Conservation (phyloP, 2,329 filamentous ascomycete genomes). For the Periconia macrospinosa region DNA sequence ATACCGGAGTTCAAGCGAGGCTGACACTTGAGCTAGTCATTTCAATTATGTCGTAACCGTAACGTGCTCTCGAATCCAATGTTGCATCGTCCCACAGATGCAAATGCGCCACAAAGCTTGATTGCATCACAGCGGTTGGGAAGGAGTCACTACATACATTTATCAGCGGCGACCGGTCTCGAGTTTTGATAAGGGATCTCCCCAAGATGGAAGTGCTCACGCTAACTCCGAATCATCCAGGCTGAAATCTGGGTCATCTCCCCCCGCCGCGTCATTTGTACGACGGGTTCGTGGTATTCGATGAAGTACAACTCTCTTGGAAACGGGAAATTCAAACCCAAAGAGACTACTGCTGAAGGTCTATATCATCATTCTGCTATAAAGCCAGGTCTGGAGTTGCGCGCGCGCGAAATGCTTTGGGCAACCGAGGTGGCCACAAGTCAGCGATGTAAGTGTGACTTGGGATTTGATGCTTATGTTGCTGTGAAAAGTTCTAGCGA, state of each 20-base stretch:
- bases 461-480: background rate
- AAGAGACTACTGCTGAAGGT: slow-evolving; percentile 6
- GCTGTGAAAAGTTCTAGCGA: background rate
- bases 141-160: background rate
- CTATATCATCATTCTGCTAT: background rate
- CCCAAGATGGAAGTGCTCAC: background rate
- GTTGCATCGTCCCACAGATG: background rate
- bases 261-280: slow-evolving; percentile 10
- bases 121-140: slow-evolving; percentile 23
- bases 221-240: background rate
- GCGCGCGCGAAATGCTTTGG: background rate
- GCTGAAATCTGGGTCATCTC: slow-evolving; percentile 1
- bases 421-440: background rate
- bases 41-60: background rate
- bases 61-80: slow-evolving; percentile 12
- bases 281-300: slow-evolving; percentile 6
- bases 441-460: background rate
- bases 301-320: slow-evolving; percentile 6
- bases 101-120: slow-evolving; percentile 41
- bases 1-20: background rate
- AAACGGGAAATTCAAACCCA: background rate
- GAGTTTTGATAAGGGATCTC: background rate
- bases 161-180: background rate
- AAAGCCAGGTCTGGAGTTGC: no score
- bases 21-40: background rate